Evolutionary conservation across 805 yeast species (phyloP).

Genomic region (Pichia paraexigua): DNA sequence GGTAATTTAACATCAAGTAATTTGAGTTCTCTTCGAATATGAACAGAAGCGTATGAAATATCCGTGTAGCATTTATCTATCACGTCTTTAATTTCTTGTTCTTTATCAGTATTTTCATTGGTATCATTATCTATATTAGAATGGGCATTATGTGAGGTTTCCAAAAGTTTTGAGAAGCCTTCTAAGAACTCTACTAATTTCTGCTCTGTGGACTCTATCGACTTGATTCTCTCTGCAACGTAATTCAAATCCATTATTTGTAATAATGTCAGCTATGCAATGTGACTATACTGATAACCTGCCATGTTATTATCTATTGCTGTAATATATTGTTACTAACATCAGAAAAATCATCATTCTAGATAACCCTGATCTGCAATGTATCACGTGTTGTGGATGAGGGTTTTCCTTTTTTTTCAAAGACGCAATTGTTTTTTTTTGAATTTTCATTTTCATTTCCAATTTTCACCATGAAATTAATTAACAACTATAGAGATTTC

Average conservation of each 20-base stretch:
- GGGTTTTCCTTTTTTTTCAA: neutral
- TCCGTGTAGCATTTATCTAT: conserved; percentile 43
- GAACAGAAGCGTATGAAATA: conserved; percentile 50
- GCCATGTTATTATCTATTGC: too few relatives aligned
- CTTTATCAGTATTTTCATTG: conserved; percentile 20
- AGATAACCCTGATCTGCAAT: neutral
- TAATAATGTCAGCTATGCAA: too few relatives aligned
- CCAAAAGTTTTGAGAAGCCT: conserved; percentile 39
- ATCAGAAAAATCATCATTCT: neutral
- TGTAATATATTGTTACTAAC: too few relatives aligned
- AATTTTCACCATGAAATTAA: too few relatives aligned
- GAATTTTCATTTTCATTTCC: too few relatives aligned
- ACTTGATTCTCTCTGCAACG: conserved; percentile 43
- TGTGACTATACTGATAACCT: too few relatives aligned
- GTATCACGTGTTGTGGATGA: neutral
- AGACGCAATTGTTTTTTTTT: neutral
- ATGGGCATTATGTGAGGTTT: conserved; percentile 28
- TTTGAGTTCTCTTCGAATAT: conserved; percentile 59
- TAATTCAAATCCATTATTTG: conserved; percentile 14
- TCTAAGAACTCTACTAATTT: conserved; percentile 44
- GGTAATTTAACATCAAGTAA: conserved; percentile 55
- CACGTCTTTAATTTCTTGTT: conserved; percentile 35
- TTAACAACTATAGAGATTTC: too few relatives aligned
- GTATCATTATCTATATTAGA: neutral
- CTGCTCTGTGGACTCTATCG: conserved; percentile 43